Evolutionary conservation across 1,284 basidiomycete species (phyloP).

Genomic region (Moniliophthora roreri): DNA sequence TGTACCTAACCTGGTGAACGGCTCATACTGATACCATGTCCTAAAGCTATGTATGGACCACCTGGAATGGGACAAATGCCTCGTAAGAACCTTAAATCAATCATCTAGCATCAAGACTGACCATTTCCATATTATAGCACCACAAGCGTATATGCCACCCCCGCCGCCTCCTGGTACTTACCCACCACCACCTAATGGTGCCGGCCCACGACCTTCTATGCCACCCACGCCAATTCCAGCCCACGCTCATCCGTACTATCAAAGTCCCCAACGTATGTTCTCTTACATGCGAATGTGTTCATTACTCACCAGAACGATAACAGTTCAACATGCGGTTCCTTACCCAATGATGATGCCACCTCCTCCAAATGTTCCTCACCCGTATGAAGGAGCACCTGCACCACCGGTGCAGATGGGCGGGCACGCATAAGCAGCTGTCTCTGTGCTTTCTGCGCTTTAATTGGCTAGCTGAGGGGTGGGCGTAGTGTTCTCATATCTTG

Average conservation of each 20-base stretch:
- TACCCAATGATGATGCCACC: conserved; percentile 88
- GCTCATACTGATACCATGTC: conserved; percentile 6
- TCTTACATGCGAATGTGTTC: conserved; percentile 24
- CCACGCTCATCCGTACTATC: conserved; percentile 82
- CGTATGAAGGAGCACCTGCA: conserved; percentile 67
- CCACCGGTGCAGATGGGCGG: conserved; percentile 76
- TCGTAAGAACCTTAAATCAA: conserved; percentile 46
- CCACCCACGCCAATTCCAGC: conserved; percentile 82
- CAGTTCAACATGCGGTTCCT: conserved; percentile 80
- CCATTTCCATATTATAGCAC: conserved; percentile 65
- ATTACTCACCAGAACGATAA: conserved; percentile 23
- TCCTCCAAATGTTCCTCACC: conserved; percentile 64
- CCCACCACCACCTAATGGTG: conserved; percentile 72
- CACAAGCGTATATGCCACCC: conserved; percentile 29
- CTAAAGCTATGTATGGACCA: conserved; percentile 73
- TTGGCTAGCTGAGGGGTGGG: background rate
- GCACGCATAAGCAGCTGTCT: conserved; percentile 44
- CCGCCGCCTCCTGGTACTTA: conserved; percentile 54
- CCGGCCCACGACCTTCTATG: conserved; percentile 76
- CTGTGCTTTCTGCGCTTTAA: background rate
- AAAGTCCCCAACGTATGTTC: conserved; percentile 77
- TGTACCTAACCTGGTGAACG: conserved; percentile 2
- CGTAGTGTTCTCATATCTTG: background rate
- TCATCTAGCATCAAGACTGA: conserved; percentile 13
- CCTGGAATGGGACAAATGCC: conserved; percentile 82